Base-by-base conservation (phyloP, 768 basidiomycete species). In the Psilocybe tampanensis region DNA sequence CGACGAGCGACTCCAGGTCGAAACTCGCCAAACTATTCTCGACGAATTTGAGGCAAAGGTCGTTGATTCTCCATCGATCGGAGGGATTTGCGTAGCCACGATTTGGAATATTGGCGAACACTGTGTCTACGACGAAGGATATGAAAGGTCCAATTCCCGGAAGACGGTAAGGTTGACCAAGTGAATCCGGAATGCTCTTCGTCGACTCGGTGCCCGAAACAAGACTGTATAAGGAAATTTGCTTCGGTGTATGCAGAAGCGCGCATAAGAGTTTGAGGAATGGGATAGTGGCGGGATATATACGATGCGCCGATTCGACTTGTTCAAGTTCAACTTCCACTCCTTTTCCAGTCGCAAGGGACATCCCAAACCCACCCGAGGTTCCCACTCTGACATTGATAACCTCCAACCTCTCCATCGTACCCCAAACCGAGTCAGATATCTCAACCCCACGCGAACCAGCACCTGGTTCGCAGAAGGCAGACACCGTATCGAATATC, bases 261-360 rank as follows among this genome's bases (percentile, higher is more conserved):
- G 92, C 87, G 63, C 82, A 82, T 57, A 98, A 83, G 44, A 98
- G 81, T 55, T 83, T 82, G 49, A 98, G 73, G 76, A 98, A 96
- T 0, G 95, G 88, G 19, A 92, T 88, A 0, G 95, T 96, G 8
- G 92, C 83, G 0, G 95, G 94, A 70, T 96, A 98, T 54, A 89
- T 66, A 69, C 83, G 83, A 67, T 88, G 84, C 3, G 81, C 78
- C 13, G 90, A 76, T 71, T 98, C 96, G 51, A 95, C 85, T 62
- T 94, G 89, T 62, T 95, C 94, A 60, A 98, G 73, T 68, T 96
- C 94, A 4, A 90, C 82, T 60, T 95, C 88, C 3, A 94, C 87
- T 0, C 95, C 94, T 66, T 88, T 89, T 11, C 82, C 81, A 19
- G 86, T 78, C 3, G 83, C 77, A 7, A 88, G 66, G 42, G 79